Base-by-base conservation (phyloP, 73 alveolate genomes). In the Uronychia setigera region DNA sequence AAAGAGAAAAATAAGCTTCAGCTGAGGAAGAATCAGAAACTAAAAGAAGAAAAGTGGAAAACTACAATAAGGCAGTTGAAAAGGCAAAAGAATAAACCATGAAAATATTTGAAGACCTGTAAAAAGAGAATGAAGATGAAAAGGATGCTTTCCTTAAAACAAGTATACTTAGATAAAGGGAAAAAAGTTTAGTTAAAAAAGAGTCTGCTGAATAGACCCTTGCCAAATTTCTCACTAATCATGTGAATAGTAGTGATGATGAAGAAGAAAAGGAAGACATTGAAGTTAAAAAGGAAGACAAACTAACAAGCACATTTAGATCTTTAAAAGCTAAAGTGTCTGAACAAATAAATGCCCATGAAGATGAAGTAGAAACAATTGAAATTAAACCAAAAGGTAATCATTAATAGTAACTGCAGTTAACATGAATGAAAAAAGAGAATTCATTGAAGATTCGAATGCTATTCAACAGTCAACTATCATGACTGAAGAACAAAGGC, bases 21-120 rank as follows among this genome's bases (percentile, higher is more conserved):
- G 60, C 80, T 80, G 27, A 81, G 58, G 83, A 32, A 19, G 34
- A 46, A 14, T 28, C 1, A n/a, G 60, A 31, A 83, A 83, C 27
- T 5, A 59, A 59, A 74, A 29, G 84, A 30, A 35, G 81, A 76
- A 59, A 85, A 76, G 33, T 13, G 34, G 60, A 88, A 59, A 58
- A 67, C 28, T 80, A 46, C 59, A 46, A 74, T 19, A 81, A 58
- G 74, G 85, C 85, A 28, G 76, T 85, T 26, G 35, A 26, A 31
- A 82, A 30, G 90, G 89, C 77, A 33, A 32, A 67, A 81, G 31
- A 26, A 28, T n/a, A 59, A 81, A 82, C 77, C 34, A 88, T 60
- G 14, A 81, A 82, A 78, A 32, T 59, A 80, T 76, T 74, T 88
- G 82, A 88, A 13, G 59, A 29, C 25, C 29, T 31, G 19, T 46